Base-by-base conservation (phyloP, 768 basidiomycete genomes). In the Boletus barrowsii region DNA sequence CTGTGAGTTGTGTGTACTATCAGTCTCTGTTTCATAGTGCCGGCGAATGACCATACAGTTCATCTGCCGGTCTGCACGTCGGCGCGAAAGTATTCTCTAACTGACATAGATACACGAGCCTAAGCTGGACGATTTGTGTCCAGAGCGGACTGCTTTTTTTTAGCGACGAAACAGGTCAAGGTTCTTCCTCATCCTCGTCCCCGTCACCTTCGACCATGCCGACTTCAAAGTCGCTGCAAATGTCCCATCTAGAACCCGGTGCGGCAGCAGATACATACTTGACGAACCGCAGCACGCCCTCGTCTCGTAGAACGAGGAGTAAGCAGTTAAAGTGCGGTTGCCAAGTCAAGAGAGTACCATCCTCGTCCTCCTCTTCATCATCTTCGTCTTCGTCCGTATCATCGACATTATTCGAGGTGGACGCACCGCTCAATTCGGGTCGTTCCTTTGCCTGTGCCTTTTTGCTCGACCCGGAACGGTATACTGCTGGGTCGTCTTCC, bases 401-500 rank as follows among this genome's bases (percentile, higher is more conserved):
- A 14, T 53, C 59, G 3, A 52, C 32, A 48, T 42, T 17, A 13
- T 43, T 46, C 7, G 56, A 65, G 10, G 56, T 51, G 4, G 67
- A 67, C 29, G 43, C 57, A 51, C 18, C 46, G 42, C 55, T 55
- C 45, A 64, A 43, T 18, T 53, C 39, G 18, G 54, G 49, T 15
- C 42, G 47, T 24, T 62, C 60, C 42, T 62, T 67, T 24, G 45
- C n/a, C n/a, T 65, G 56, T 10, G 60, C 29, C 43, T 66, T 69
- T 61, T 70, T 78, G 65, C 78, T 78, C 39, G 75, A 71, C 17
- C 78, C 76, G 20, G 84, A 80, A 29, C 93, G 87, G 69, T 96
- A 98, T 15, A 97, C 88, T 2, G 95, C 93, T 14, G 94, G 94
- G 69, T 98, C 95, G 58, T 96, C 94, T 64, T 93, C 92, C 61